Evolutionary conservation across 257 asterid species (phyloP), one percentile per base, ranked within the genome.

Genomic region (Fraxinus excelsior): DNA sequence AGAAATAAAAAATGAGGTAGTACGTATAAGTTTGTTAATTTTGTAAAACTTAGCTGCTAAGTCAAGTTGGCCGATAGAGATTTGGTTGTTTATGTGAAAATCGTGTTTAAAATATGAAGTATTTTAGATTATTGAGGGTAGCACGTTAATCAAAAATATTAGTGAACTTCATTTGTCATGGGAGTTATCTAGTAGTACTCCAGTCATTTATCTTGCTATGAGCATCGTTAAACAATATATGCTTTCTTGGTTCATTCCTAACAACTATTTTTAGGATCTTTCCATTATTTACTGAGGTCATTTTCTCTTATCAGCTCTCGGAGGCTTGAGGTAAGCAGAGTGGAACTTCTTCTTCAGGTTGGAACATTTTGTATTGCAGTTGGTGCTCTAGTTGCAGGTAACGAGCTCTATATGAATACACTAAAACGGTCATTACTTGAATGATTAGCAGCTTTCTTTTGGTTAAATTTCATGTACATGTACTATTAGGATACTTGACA

Each of bases 301-400:
- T 40, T 70, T 86, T 65, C 35, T 75, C 67, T 51, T 74, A 65
- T 74, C 93, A 96, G 99, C 88, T 96, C 99, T 19, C 91, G 99
- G 83, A 91, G 99, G 88, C 97, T 96, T 76, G 99, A 96, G 84
- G 99, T 96, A 16, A 96, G 99, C 79, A 86, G 97, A 85, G 96
- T 96, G 81, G 99, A 96, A 83, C 91, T 96, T 81, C 94, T 96
- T 72, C 97, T 96, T 77, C 99, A 96, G 85, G 98, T 93, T 18
- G 99, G 98, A 67, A 82, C 99, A 78, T 89, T 96, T 85, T 96
- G 94, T 80, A 88, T 88, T 75, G 99, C 83, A 49, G 88, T 91
- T 78, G 99, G 99, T 79, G 99, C 98, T 76, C 83, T 96, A 72
- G 70, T 96, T 72, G 97, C 99, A 82, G 98, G 99, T 96, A 86